phyloP scores from a whole-genome alignment of 192 early-diverging fungal species.

The Podochytrium sp. region DNA sequence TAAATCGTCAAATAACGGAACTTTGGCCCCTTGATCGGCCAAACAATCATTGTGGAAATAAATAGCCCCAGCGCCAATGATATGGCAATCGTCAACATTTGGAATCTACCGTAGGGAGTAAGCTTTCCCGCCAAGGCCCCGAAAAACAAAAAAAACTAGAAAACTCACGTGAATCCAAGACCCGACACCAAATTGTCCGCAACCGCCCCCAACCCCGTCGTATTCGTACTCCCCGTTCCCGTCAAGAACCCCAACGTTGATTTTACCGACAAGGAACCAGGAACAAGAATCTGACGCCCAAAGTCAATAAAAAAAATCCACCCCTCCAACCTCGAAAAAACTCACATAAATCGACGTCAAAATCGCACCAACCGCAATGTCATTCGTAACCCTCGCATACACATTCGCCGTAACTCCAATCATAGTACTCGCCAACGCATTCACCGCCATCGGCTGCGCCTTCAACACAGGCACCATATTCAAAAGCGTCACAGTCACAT shows the following conservation, averaged over 20 bases:
- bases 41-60: conserved; percentile 45
- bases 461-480: conserved; percentile 54
- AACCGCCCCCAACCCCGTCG: background rate
- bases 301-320: too few relatives aligned
- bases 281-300: conserved; percentile 86
- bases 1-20: conserved; percentile 42
- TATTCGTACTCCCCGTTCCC: background rate
- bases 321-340: too few relatives aligned
- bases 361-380: conserved; percentile 79
- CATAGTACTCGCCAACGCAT: conserved; percentile 73
- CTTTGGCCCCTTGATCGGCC: conserved; percentile 45
- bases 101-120: too few relatives aligned
- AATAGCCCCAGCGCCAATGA: conserved; percentile 51
- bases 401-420: conserved; percentile 81
- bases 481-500: conserved; percentile 68
- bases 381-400: conserved; percentile 74
- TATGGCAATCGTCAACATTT: conserved; percentile 53
- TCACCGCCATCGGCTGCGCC: conserved; percentile 41
- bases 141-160: too few relatives aligned
- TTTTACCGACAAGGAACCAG: conserved; percentile 78
- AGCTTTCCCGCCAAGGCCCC: too few relatives aligned
- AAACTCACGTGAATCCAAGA: conserved; percentile 40
- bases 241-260: conserved; percentile 64
- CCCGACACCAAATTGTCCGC: too few relatives aligned
- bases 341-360: conserved; percentile 46